Evolutionary conservation across 2,329 filamentous ascomycete genomes (phyloP).

Genomic region (Rhynchosporium agropyri): DNA sequence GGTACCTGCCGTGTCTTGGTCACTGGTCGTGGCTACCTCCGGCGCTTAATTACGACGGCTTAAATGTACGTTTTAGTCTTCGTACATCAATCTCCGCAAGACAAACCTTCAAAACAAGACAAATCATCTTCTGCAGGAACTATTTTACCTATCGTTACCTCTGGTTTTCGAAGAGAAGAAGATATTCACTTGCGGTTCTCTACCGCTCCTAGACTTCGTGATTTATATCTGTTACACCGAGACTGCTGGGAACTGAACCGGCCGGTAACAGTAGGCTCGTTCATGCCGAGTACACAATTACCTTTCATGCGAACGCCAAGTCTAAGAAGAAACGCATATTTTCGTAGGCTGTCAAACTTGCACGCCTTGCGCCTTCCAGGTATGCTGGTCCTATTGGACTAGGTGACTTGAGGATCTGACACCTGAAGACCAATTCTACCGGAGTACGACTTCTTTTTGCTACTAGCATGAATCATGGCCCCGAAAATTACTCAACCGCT

Average conservation of each 20-base stretch:
- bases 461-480: constrained; percentile 22
- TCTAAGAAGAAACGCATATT: neutral
- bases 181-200: too few relatives aligned
- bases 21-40: constrained; percentile 2
- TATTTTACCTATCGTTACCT: neutral
- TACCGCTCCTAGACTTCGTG: neutral
- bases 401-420: neutral
- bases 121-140: neutral
- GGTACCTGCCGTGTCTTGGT: neutral
- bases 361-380: constrained; percentile 5
- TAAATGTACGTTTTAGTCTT: neutral
- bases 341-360: constrained; percentile 1
- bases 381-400: neutral
- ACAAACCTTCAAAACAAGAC: neutral
- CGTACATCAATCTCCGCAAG: neutral
- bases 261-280: neutral
- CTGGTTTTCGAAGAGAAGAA: neutral
- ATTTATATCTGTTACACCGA: neutral
- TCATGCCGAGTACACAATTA: neutral
- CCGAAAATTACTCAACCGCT: constrained; percentile 27
- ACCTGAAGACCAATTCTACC: neutral
- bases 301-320: neutral
- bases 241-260: neutral
- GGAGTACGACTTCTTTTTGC: neutral
- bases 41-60: neutral